Percentiles rank a stretch among this genome's conserved stretches.
Evolutionary conservation across 495 filamentous ascomycete genomes (phyloP).

Genomic region (Daldinia loculata): DNA sequence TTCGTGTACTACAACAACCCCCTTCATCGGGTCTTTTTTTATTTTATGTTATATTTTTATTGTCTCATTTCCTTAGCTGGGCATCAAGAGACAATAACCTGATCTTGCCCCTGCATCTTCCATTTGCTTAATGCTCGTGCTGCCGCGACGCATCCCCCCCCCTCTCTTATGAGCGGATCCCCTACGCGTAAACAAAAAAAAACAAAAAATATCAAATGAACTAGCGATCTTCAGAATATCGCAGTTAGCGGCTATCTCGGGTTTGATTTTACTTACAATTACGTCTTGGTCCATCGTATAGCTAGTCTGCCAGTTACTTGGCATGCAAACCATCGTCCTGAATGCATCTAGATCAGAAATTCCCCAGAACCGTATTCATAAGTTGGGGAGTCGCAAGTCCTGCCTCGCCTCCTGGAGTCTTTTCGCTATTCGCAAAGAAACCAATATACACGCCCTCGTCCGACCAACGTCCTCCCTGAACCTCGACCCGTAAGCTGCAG

Average conservation of each 20-base stretch:
- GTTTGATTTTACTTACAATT: constrained; percentile 10
- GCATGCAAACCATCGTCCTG: constrained; percentile 39
- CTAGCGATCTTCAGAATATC: constrained; percentile 30
- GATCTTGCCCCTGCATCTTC: constrained; percentile 20
- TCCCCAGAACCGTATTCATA: constrained; percentile 37
- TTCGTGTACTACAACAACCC: constrained; percentile 32
- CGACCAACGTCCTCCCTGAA: constrained; percentile 37
- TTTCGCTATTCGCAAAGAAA: constrained; percentile 25
- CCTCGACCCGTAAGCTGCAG: constrained; percentile 12
- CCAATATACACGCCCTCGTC: constrained; percentile 25
- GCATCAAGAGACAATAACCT: constrained; percentile 29
- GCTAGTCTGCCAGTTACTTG: constrained; percentile 39
- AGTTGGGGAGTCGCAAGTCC: constrained; percentile 27
- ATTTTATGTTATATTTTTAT: constrained; percentile 4
- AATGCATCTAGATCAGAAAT: constrained; percentile 45
- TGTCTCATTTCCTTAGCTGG: constrained; percentile 23
- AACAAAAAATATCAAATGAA: constrained; percentile 24
- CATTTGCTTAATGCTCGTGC: constrained; percentile 34
- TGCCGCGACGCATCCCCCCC: constrained; percentile 33
- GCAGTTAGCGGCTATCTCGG: constrained; percentile 39
- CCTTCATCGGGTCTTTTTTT: constrained; percentile 4
- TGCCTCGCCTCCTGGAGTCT: constrained; percentile 25
- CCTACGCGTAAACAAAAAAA: constrained; percentile 41
- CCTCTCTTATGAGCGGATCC: constrained; percentile 25
- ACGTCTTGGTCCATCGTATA: constrained; percentile 32